Evolutionary conservation across 1,139 yeast genomes (phyloP), one percentile per base, ranked within the genome.

Genomic region (Pichia sp.): DNA sequence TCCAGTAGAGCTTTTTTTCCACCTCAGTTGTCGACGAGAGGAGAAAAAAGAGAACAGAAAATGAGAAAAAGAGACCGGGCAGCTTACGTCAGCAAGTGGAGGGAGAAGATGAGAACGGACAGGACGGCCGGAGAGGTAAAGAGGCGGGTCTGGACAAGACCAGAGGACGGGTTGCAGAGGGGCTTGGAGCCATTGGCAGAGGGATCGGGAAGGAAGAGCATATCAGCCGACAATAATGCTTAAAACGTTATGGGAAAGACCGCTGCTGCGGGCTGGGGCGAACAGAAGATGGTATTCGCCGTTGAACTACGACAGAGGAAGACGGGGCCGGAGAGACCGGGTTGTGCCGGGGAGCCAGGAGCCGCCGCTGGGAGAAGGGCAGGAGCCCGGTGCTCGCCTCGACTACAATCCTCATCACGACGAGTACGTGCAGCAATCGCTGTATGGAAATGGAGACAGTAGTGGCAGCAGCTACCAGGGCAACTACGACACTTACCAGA

Each of bases 261-360:
- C 31, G 1, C 2, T 7, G 5, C 42, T 36, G 34, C 23, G 26
- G 38, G 45, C 26, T 38, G 11, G 29, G 26, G 15, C 36, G 2
- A n/a, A 13, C 13, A 43, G 29, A 40, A 54, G 59, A 51, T 49
- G 45, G 49, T 60, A 60, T 43, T 56, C 61, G 7, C 62, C 62
- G 19, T 47, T 60, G 36, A 58, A 59, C 19, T 56, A 60, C 40
- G 55, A 53, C 5, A 38, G 49, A 7, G 49, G 44, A 16, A 11
- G 8, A 1, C 47, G 40, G 26, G 40, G 51, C 31, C 44, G 50
- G 11, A 47, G 45, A 40, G 38, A 15, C 13, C 38, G 43, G 45
- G 26, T 31, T 1, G 26, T 19, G 23, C 23, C 23, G 23, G 23
- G 23, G 23, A 19, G 23, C 23, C 23, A 19, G 23, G 23, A 19